Conservation (phyloP, 2,329 filamentous ascomycete genomes). For the Didymella glomerata region DNA sequence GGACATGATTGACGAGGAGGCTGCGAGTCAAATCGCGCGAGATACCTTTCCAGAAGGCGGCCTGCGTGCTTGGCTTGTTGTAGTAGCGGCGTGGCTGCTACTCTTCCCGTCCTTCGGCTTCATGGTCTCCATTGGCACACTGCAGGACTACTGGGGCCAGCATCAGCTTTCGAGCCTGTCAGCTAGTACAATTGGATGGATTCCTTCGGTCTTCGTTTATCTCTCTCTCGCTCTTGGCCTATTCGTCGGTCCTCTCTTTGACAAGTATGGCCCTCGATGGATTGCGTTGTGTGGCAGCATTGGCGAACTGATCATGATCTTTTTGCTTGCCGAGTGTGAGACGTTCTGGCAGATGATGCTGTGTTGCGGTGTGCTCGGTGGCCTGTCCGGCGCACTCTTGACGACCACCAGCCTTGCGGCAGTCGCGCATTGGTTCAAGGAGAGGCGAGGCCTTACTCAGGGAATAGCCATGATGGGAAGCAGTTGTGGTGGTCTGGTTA, state of each 20-base stretch:
- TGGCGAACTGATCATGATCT: constrained; percentile 41
- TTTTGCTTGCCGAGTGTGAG: constrained; percentile 45
- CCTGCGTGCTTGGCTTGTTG: constrained; percentile 52
- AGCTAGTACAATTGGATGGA: constrained; percentile 78
- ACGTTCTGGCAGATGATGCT: constrained; percentile 56
- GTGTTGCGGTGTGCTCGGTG: constrained; percentile 52
- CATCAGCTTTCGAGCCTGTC: constrained; percentile 74
- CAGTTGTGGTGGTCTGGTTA: constrained; percentile 47
- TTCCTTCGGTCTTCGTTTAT: constrained; percentile 86
- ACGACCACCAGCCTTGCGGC: constrained; percentile 49
- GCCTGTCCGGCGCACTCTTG: constrained; percentile 51
- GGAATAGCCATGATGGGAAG: constrained; percentile 52
- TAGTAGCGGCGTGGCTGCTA: constrained; percentile 48
- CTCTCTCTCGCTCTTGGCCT: constrained; percentile 83
- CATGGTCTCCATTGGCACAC: constrained; percentile 67
- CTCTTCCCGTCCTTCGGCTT: constrained; percentile 50
- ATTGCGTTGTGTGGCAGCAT: constrained; percentile 43
- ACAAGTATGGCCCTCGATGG: constrained; percentile 49
- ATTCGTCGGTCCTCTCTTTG: constrained; percentile 80
- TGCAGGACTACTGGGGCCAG: constrained; percentile 78
- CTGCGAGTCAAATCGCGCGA: constrained; percentile 35
- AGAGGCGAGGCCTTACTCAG: constrained; percentile 48
- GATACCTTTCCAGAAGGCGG: constrained; percentile 52
- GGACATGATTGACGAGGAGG: constrained; percentile 21
- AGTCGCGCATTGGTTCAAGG: constrained; percentile 53